Base-by-base conservation (phyloP, 768 basidiomycete genomes). In the Coprinopsis strossmayeri region DNA sequence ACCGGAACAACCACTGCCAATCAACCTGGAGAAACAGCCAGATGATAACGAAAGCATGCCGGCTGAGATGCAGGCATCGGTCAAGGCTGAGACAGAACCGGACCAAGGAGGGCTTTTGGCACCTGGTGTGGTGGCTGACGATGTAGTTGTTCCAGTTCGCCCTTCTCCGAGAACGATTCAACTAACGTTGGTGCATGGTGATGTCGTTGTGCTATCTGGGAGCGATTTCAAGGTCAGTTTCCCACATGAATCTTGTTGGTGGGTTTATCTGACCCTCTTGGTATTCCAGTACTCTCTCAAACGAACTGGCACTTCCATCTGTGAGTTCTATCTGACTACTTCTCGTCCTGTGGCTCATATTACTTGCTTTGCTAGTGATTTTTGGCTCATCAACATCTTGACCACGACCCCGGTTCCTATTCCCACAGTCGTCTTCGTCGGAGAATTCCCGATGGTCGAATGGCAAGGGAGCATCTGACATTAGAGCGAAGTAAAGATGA, bases 181-280 rank as follows among this genome's bases (percentile, higher is more conserved):
- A 17, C 51, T 73, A 13, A 68, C 65, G 10, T 59, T 76, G 38
- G 64, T 76, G 28, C 75, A 76, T 53, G 73, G 74, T 0, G 72
- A 74, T 48, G 56, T 68, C 17, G 42, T 72, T 15, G 58, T 73
- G 20, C 56, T 74, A 49, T 64, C 61, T 43, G 73, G 73, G 2
- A 69, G 69, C 49, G 61, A 66, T 23, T 74, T 71, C 47, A 63
- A 71, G 63, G 73, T 71, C 51, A n/a, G 66, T 40, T 23, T 53
- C 24, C 25, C 18, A 18, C 17, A 28, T 44, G 12, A 34, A 24
- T 15, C 39, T 27, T 11, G 38, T 26, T 25, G 20, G 20, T 21
- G 1, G 13, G 39, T 43, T 48, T 55, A 32, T 55, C 46, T 48
- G 21, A 34, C 27, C 41, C 28, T 25, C 23, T 5, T 42, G 21